Conservation (phyloP, 805 yeast species). For the Sugiyamaella valdiviana region DNA sequence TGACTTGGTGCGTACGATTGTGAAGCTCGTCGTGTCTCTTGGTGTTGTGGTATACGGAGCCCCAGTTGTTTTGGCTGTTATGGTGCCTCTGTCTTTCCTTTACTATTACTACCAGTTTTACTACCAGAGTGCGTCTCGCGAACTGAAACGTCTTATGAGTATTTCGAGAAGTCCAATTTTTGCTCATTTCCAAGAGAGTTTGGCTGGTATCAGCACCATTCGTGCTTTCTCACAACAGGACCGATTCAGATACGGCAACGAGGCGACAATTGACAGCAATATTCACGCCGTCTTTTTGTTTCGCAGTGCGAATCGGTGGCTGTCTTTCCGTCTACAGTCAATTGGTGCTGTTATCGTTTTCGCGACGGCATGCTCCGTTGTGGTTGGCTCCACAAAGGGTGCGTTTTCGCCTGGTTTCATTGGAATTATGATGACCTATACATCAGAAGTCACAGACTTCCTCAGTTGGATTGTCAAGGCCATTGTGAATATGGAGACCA, state of each 20-base stretch:
- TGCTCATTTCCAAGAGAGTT: slow-evolving; percentile 76
- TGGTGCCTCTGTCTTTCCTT: slow-evolving; percentile 59
- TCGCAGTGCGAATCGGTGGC: slow-evolving; percentile 83
- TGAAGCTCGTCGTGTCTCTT: slow-evolving; percentile 52
- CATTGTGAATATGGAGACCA: slow-evolving; percentile 90
- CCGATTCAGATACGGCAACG: slow-evolving; percentile 51
- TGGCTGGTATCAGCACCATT: slow-evolving; percentile 71
- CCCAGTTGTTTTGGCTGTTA: slow-evolving; percentile 72
- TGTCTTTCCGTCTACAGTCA: slow-evolving; percentile 79
- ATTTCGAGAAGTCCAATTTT: slow-evolving; percentile 69
- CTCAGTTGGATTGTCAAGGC: slow-evolving; percentile 86
- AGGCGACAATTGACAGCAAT: slow-evolving; percentile 52
- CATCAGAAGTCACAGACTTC: slow-evolving; percentile 77
- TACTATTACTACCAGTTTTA: slow-evolving; percentile 66
- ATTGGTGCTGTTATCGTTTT: slow-evolving; percentile 77
- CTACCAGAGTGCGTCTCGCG: slow-evolving; percentile 67
- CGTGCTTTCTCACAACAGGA: slow-evolving; percentile 65
- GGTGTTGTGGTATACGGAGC: slow-evolving; percentile 78
- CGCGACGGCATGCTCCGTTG: slow-evolving; percentile 70
- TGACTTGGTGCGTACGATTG: slow-evolving; percentile 33
- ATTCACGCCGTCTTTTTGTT: slow-evolving; percentile 80
- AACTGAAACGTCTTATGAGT: slow-evolving; percentile 66
- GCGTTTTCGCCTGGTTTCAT: slow-evolving; percentile 70
- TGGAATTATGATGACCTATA: slow-evolving; percentile 83
- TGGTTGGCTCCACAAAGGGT: slow-evolving; percentile 47